Conservation (phyloP, 2,329 filamentous ascomycete species). For the Diplodia sapinea region DNA sequence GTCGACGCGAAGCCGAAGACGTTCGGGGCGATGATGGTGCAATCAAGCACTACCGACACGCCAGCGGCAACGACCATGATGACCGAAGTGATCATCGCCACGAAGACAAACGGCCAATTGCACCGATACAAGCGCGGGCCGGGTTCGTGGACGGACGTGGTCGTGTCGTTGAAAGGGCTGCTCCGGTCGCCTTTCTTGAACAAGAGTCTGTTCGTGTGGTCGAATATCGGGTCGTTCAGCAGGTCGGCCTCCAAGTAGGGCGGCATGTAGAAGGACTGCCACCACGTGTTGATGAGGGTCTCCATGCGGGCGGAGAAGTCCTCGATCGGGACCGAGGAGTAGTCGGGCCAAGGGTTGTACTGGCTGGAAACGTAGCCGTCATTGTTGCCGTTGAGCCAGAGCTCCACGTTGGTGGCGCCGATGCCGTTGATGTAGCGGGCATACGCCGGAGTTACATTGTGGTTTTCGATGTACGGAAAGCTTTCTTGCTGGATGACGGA, state of each 20-base stretch:
- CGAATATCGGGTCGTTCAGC: neutral
- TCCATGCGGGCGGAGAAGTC: neutral
- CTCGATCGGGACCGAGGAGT: neutral
- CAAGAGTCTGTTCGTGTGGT: neutral
- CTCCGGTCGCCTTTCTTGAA: neutral
- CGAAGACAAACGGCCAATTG: neutral
- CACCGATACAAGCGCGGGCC: neutral
- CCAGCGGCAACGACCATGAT: neutral
- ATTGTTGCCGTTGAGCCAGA: neutral
- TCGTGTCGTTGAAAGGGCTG: neutral
- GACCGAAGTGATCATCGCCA: neutral
- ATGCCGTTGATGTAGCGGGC: neutral
- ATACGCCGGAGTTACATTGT: neutral
- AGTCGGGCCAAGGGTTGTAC: neutral
- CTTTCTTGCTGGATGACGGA: neutral
- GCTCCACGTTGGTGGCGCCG: neutral
- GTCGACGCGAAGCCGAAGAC: neutral
- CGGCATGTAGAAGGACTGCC: constrained; percentile 11
- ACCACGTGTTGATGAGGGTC: neutral
- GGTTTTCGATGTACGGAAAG: neutral
- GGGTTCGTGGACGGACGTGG: too few relatives aligned
- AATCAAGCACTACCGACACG: neutral
- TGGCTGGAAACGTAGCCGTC: neutral
- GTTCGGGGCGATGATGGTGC: neutral
- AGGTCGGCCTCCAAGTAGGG: neutral